Evolutionary conservation across 2,329 filamentous ascomycete genomes (phyloP).

Genomic region (Aspergillus sp.): DNA sequence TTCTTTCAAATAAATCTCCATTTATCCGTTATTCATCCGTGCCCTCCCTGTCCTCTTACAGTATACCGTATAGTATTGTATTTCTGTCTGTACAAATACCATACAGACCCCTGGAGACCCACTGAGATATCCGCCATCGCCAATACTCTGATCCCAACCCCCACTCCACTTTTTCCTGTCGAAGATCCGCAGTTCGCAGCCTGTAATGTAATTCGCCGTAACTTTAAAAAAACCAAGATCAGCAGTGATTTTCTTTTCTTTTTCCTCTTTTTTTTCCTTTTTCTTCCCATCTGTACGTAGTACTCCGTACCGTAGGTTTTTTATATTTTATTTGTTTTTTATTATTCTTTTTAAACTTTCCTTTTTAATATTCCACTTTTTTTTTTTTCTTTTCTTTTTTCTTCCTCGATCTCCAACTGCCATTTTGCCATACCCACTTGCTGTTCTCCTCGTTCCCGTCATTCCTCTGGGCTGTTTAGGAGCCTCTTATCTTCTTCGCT

Average conservation of each 20-base stretch:
- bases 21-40: no score
- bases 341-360: no score
- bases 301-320: no score
- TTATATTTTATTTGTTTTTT: no score
- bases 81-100: no score
- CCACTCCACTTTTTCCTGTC: slow-evolving; percentile 16
- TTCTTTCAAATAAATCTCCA: no score
- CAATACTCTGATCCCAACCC: slow-evolving; percentile 14
- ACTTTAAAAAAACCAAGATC: slow-evolving; percentile 20
- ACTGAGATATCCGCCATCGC: slow-evolving; percentile 10
- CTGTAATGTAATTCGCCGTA: slow-evolving; percentile 25
- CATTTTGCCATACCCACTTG: background rate
- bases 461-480: background rate
- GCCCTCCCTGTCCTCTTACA: no score
- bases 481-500: background rate
- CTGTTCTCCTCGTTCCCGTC: slow-evolving; percentile 4
- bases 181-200: slow-evolving; percentile 25
- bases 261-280: background rate
- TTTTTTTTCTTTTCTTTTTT: no score
- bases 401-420: background rate
- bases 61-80: no score
- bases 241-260: slow-evolving; percentile 4
- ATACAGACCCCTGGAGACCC: slow-evolving; percentile 12
- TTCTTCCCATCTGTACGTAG: background rate
- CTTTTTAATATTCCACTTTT: no score